These are phyloP conservation scores for Pseudogymnoascus sp. DNA, from an alignment of 2,329 filamentous ascomycete genomes.

Conservation along the genomic window DNA sequence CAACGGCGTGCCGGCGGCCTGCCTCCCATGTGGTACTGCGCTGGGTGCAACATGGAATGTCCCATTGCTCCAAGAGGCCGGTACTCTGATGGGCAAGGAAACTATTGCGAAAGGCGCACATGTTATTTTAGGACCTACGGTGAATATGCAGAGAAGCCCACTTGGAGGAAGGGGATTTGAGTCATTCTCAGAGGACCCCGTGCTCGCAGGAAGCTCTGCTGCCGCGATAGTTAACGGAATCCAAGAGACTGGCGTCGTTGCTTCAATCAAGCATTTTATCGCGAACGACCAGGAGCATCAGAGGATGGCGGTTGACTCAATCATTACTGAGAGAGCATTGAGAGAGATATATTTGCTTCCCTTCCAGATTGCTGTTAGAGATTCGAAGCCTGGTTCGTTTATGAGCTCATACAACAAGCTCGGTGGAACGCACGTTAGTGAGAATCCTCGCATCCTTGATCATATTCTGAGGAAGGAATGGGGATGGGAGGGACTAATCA, in stretches of 20 bases:
- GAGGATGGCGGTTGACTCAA: constrained; percentile 27
- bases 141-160: constrained; percentile 39
- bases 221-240: constrained; percentile 34
- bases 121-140: constrained; percentile 57
- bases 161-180: constrained; percentile 40
- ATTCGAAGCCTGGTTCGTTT: constrained; percentile 41
- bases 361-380: constrained; percentile 35
- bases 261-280: constrained; percentile 38
- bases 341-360: constrained; percentile 36
- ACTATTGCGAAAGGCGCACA: constrained; percentile 60
- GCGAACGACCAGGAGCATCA: constrained; percentile 35
- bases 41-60: constrained; percentile 58
- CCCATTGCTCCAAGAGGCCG: constrained; percentile 48
- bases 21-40: constrained; percentile 32
- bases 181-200: constrained; percentile 39
- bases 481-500: constrained; percentile 48
- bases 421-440: constrained; percentile 47
- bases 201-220: constrained; percentile 35
- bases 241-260: constrained; percentile 32
- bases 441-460: constrained; percentile 42
- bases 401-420: constrained; percentile 54
- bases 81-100: constrained; percentile 52
- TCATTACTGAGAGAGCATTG: constrained; percentile 30
- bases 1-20: constrained; percentile 34
- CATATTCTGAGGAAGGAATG: constrained; percentile 46